Evolutionary conservation across 176 grass and related monocot genomes (phyloP).

Genomic region (Neostapfia colusana): DNA sequence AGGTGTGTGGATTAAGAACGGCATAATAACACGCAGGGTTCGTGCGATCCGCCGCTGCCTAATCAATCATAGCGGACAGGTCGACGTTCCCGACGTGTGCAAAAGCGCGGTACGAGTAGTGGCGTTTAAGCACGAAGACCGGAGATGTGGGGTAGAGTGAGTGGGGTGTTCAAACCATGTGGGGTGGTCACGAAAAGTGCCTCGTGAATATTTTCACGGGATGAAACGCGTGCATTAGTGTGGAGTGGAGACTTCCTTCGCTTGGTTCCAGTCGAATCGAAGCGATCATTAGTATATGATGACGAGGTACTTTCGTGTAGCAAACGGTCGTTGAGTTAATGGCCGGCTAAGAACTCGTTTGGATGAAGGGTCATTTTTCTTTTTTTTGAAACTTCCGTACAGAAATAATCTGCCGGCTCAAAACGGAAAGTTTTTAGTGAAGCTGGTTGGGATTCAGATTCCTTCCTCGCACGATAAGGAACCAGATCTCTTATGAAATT

Average conservation of each 20-base stretch:
- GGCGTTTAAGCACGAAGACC: not conserved
- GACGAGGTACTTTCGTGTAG: not conserved
- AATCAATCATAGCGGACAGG: constrained; percentile 53
- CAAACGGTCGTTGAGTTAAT: not conserved
- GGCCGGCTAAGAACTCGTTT: not conserved
- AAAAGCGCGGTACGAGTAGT: not conserved
- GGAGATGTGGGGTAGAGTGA: not conserved
- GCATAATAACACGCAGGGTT: constrained; percentile 37
- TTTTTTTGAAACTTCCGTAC: not conserved
- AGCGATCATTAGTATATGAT: not conserved
- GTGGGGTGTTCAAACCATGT: not conserved
- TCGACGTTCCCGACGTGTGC: constrained; percentile 28
- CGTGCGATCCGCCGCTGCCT: constrained; percentile 41
- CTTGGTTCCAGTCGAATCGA: not conserved
- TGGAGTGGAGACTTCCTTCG: not conserved
- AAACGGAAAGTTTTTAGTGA: too few relatives aligned
- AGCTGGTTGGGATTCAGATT: not conserved
- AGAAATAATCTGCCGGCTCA: not conserved
- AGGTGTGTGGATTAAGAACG: constrained; percentile 34
- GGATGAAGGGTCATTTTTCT: not conserved
- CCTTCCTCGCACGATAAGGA: too few relatives aligned
- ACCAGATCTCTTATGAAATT: not conserved
- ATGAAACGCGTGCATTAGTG: not conserved
- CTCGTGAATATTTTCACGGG: not conserved
- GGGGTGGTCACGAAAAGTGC: not conserved